Percentiles rank a stretch among this genome's conserved stretches.
Conservation (phyloP, 164 flowering plant species). For the Annona cherimola region DNA sequence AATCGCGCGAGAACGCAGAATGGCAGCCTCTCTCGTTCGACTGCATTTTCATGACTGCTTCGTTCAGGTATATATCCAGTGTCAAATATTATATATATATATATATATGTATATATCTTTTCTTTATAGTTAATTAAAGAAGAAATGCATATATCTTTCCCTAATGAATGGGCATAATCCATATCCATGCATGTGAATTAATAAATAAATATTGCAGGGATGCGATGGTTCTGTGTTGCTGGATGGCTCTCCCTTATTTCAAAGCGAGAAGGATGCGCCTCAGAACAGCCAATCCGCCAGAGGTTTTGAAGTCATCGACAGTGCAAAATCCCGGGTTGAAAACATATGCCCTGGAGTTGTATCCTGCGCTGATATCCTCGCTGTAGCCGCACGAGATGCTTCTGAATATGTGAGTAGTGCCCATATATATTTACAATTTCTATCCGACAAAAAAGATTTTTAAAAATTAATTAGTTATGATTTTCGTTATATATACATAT, state of each 20-base stretch:
- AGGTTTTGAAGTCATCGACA: slow-evolving; percentile 32
- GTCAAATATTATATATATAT: not conserved
- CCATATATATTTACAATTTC: too few species aligned
- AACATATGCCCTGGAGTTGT: slow-evolving; percentile 25
- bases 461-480: too few species aligned
- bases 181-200: too few species aligned
- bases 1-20: slow-evolving; percentile 7
- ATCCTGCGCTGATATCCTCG: slow-evolving; percentile 34
- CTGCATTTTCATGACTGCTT: slow-evolving; percentile 29
- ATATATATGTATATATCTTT: too few species aligned
- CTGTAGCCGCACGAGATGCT: slow-evolving; percentile 21
- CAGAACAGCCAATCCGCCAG: slow-evolving; percentile 23
- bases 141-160: too few species aligned
- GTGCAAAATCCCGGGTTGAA: slow-evolving; percentile 28
- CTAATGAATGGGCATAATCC: too few species aligned
- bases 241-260: slow-evolving; percentile 23
- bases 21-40: slow-evolving; percentile 18
- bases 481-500: too few species aligned
- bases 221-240: slow-evolving; percentile 36
- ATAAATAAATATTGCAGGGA: slow-evolving; percentile 25
- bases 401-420: slow-evolving; percentile 12
- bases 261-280: slow-evolving; percentile 28
- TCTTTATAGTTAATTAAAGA: too few species aligned
- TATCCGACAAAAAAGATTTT: too few species aligned
- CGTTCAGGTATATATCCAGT: slow-evolving; percentile 13